Percentiles rank a stretch among this genome's conserved stretches.
These are phyloP conservation scores for Tolypocladium album DNA, from an alignment of 2,329 filamentous ascomycete genomes.

Conservation along the genomic window DNA sequence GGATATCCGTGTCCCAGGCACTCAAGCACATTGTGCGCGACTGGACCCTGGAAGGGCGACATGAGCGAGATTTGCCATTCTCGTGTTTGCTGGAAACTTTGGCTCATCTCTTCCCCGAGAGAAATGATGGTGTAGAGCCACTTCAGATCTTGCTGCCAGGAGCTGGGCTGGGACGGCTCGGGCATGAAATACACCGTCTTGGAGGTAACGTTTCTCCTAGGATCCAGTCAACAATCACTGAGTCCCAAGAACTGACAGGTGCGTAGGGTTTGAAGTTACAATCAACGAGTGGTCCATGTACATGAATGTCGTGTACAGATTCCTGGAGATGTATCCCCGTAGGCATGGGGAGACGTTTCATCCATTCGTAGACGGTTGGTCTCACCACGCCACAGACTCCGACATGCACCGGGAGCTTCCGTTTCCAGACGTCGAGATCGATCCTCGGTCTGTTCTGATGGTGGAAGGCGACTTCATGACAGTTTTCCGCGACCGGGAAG, in stretches of 20 bases:
- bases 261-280: constrained; percentile 36
- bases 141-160: constrained; percentile 39
- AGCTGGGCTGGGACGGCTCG: constrained; percentile 39
- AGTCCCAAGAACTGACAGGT: background rate
- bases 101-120: constrained; percentile 17
- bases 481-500: constrained; percentile 15
- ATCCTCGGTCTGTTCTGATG: constrained; percentile 28
- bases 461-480: constrained; percentile 48
- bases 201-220: constrained; percentile 15
- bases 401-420: constrained; percentile 34
- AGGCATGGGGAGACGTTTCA: constrained; percentile 22
- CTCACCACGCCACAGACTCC: constrained; percentile 37
- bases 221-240: background rate
- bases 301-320: constrained; percentile 44
- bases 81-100: constrained; percentile 24
- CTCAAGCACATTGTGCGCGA: constrained; percentile 48
- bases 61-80: constrained; percentile 34
- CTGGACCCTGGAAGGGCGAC: constrained; percentile 37
- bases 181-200: constrained; percentile 36
- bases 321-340: constrained; percentile 24
- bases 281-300: constrained; percentile 48
- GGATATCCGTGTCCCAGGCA: constrained; percentile 37
- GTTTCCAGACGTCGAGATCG: constrained; percentile 30
- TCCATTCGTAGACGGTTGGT: constrained; percentile 46
- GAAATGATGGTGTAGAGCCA: background rate